Percentiles rank a stretch among this genome's conserved stretches.
These are phyloP conservation scores for Penicillium maclennaniae DNA, from an alignment of 495 filamentous ascomycete genomes.

Conservation along the genomic window DNA sequence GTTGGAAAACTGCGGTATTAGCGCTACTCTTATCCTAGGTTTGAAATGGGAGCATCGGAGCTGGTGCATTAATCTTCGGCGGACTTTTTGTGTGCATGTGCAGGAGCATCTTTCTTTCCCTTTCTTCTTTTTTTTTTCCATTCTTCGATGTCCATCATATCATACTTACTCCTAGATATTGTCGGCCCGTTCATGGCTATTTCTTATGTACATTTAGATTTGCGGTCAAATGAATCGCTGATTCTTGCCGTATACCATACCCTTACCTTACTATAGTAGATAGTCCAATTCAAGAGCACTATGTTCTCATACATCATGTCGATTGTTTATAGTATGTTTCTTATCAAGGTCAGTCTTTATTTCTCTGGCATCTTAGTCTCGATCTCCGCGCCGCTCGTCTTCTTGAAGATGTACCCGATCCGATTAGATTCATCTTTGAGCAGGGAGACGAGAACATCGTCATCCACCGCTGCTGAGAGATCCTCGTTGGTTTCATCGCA, in stretches of 20 bases:
- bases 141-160: slow-evolving; percentile 1
- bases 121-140: background rate
- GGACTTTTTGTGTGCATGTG: background rate
- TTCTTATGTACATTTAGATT: slow-evolving; percentile 18
- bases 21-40: background rate
- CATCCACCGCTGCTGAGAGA: slow-evolving; percentile 43
- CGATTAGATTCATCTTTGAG: slow-evolving; percentile 57
- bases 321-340: background rate
- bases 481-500: slow-evolving; percentile 23
- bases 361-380: slow-evolving; percentile 1
- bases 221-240: background rate
- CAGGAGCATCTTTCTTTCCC: slow-evolving; percentile 2
- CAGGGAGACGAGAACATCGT: slow-evolving; percentile 58
- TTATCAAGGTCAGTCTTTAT: background rate
- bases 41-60: background rate
- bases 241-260: background rate
- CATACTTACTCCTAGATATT: slow-evolving; percentile 3
- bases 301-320: background rate
- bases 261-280: background rate
- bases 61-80: slow-evolving; percentile 6
- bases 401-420: slow-evolving; percentile 67
- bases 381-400: slow-evolving; percentile 38
- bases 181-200: slow-evolving; percentile 8
- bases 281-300: background rate
- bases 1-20: slow-evolving; percentile 59